Conservation (phyloP, 371 early-diverging fungal species). For the Zopfochytrium polystomum region DNA sequence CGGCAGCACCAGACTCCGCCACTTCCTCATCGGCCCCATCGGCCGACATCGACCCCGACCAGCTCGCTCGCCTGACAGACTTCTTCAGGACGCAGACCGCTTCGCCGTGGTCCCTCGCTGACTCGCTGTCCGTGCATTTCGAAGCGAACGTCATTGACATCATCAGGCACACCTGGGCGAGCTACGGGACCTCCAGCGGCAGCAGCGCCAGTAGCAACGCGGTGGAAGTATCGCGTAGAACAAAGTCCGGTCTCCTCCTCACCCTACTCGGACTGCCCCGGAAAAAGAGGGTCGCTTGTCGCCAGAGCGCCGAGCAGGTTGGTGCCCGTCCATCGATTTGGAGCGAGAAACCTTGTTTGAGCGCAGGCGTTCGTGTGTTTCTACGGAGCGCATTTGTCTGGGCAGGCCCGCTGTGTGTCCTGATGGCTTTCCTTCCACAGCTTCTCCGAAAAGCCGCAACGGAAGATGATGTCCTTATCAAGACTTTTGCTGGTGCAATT, state of each 20-base stretch:
- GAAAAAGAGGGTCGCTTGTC: not conserved
- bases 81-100: not conserved
- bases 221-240: not conserved
- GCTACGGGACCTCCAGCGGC: not conserved
- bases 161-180: not conserved
- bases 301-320: not conserved
- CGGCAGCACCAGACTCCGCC: too few species aligned
- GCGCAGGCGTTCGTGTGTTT: not conserved
- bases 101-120: not conserved
- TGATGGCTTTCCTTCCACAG: too few species aligned
- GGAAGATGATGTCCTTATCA: slow-evolving; percentile 3
- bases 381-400: too few species aligned
- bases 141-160: not conserved
- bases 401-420: too few species aligned
- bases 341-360: not conserved
- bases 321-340: not conserved
- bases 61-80: too few species aligned
- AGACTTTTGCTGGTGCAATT: slow-evolving; percentile 4
- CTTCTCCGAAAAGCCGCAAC: slow-evolving; percentile 3
- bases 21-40: too few species aligned
- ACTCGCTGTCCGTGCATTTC: not conserved
- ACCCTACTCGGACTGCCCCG: not conserved
- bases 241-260: not conserved
- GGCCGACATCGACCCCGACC: too few species aligned
- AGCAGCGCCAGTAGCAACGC: not conserved